Evolutionary conservation across 106 monocot genomes (phyloP).

Genomic region (Iris macrosiphon): DNA sequence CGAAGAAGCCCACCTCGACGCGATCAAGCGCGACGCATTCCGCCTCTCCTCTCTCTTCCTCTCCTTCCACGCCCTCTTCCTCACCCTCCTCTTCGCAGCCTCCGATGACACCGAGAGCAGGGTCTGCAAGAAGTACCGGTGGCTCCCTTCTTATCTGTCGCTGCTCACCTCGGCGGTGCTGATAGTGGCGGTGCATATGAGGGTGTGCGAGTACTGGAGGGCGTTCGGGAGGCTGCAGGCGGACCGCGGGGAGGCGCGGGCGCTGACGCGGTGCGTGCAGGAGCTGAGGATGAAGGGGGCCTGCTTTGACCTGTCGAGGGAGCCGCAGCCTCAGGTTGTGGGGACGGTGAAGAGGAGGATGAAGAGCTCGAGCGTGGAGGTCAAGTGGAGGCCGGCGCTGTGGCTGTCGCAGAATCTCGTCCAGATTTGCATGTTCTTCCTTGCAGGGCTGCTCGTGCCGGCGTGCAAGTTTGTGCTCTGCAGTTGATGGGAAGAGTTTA

Average conservation of each 20-base stretch:
- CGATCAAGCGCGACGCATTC: constrained; percentile 49
- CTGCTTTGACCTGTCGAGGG: constrained; percentile 69
- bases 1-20: constrained; percentile 35
- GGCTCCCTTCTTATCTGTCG: constrained; percentile 62
- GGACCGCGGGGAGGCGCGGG: constrained; percentile 51
- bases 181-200: constrained; percentile 40
- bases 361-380: constrained; percentile 87
- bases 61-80: constrained; percentile 62
- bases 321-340: constrained; percentile 29
- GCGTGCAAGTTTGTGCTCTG: constrained; percentile 57
- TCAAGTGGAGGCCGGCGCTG: constrained; percentile 40
- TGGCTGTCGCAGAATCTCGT: constrained; percentile 51
- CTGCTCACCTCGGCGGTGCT: constrained; percentile 56
- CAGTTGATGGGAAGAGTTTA: constrained; percentile 15
- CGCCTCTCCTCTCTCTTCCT: constrained; percentile 63
- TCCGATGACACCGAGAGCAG: too few relatives aligned
- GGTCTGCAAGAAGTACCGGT: constrained; percentile 40
- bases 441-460: constrained; percentile 34
- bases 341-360: constrained; percentile 21
- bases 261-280: constrained; percentile 53
- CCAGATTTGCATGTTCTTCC: constrained; percentile 30
- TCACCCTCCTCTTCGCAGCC: constrained; percentile 55
- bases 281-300: constrained; percentile 93
- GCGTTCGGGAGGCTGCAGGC: constrained; percentile 27
- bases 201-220: constrained; percentile 47